These are phyloP conservation scores for Stachybotrys elegans DNA, from an alignment of 2,329 filamentous ascomycete genomes.

Conservation along the genomic window DNA sequence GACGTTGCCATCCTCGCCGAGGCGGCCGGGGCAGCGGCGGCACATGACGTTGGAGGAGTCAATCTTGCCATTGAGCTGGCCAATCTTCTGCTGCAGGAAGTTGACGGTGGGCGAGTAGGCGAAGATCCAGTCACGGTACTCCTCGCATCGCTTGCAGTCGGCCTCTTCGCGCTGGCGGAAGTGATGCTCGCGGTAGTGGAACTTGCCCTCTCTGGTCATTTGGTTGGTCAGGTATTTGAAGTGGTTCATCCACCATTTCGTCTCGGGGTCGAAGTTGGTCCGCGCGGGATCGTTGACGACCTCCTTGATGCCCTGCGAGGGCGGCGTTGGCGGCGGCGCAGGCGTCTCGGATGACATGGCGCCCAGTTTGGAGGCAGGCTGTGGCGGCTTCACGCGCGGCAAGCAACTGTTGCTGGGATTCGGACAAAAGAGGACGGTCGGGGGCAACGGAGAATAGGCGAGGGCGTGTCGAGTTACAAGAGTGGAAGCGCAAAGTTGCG, in stretches of 20 bases:
- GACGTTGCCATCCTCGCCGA: conserved; percentile 53
- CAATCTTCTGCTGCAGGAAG: conserved; percentile 80
- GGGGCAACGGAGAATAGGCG: too few relatives aligned
- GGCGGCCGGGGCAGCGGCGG: conserved; percentile 63
- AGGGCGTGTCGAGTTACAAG: too few relatives aligned
- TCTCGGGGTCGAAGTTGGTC: conserved; percentile 59
- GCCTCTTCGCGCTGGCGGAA: conserved; percentile 70
- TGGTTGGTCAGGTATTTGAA: conserved; percentile 75
- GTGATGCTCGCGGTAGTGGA: conserved; percentile 72
- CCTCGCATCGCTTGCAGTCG: conserved; percentile 78
- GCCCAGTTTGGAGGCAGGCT: too few relatives aligned
- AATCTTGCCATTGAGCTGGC: conserved; percentile 71
- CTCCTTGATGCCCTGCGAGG: conserved; percentile 19
- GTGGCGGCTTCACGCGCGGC: too few relatives aligned
- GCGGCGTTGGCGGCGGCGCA: conserved; percentile 7
- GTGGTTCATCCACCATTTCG: conserved; percentile 72
- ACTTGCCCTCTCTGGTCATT: conserved; percentile 62
- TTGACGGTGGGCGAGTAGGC: conserved; percentile 79
- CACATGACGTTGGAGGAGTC: conserved; percentile 74
- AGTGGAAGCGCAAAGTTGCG: too few relatives aligned
- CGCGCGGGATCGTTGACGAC: conserved; percentile 54
- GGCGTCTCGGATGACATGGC: too few relatives aligned
- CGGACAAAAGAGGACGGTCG: too few relatives aligned
- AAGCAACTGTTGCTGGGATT: too few relatives aligned
- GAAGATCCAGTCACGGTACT: conserved; percentile 78